A percentile compares a stretch with the other conserved stretches of the same genome.
These are phyloP conservation scores for Aspergillus haitiensis DNA, from an alignment of 495 filamentous ascomycete genomes.

Conservation along the genomic window DNA sequence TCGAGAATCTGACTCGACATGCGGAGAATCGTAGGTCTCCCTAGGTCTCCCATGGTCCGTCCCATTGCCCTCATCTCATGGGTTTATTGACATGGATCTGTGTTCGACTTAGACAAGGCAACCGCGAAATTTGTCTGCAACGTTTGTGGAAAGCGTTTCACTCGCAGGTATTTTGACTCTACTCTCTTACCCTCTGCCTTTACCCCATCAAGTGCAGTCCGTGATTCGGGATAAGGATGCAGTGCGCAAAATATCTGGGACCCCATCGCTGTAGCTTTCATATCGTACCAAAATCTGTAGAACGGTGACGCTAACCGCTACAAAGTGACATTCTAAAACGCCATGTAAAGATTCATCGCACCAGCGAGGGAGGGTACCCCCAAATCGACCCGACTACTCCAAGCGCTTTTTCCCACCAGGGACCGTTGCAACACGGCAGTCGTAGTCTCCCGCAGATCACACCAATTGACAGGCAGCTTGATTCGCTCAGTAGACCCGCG, in stretches of 20 bases:
- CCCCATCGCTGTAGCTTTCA: no score
- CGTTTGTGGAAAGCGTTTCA: constrained; percentile 2
- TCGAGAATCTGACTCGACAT: constrained; percentile 10
- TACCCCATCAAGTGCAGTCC: no score
- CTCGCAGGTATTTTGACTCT: background rate
- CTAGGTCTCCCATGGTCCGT: no score
- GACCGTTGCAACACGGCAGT: background rate
- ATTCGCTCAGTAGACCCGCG: background rate
- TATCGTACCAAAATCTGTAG: no score
- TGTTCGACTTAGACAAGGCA: constrained; percentile 1
- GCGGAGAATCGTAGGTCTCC: constrained; percentile 5
- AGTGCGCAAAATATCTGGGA: no score
- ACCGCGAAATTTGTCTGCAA: background rate
- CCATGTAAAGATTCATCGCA: background rate
- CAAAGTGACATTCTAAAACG: background rate
- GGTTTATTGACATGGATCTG: background rate
- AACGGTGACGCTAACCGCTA: background rate
- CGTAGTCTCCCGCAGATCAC: background rate
- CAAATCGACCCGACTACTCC: background rate
- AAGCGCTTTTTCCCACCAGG: background rate
- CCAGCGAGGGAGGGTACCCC: background rate
- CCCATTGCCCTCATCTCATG: background rate
- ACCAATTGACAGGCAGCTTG: background rate
- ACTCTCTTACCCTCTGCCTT: background rate
- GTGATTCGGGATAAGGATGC: no score